These are phyloP conservation scores for Astrocystis sublimbata DNA, from an alignment of 495 filamentous ascomycete genomes.

Conservation along the genomic window DNA sequence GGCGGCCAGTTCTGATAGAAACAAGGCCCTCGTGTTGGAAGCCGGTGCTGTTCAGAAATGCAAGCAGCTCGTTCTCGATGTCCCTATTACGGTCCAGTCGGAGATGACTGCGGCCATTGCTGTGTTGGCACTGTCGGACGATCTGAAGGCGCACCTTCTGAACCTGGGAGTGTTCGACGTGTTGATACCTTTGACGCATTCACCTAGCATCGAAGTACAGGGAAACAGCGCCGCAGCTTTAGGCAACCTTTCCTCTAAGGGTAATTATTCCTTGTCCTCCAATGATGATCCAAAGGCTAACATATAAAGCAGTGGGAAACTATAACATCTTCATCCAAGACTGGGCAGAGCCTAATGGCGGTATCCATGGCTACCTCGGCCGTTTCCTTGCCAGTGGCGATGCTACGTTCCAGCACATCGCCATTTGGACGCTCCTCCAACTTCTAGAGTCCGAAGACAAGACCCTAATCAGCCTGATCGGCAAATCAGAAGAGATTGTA, in stretches of 20 bases:
- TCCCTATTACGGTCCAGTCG: conserved; percentile 91
- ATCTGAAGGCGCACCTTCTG: conserved; percentile 89
- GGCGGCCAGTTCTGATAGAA: conserved; percentile 92
- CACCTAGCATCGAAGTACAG: conserved; percentile 95
- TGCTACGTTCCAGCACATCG: conserved; percentile 97
- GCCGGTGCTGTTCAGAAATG: conserved; percentile 97
- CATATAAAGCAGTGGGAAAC: conserved; percentile 69
- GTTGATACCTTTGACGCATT: conserved; percentile 90
- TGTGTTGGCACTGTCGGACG: conserved; percentile 93
- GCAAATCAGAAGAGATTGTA: conserved; percentile 83
- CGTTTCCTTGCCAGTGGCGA: conserved; percentile 93
- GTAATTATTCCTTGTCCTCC: conserved; percentile 50
- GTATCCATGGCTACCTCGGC: conserved; percentile 91
- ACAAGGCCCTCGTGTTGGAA: conserved; percentile 94
- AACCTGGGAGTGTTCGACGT: conserved; percentile 95
- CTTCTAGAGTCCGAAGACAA: conserved; percentile 92
- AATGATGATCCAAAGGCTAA: conserved; percentile 24
- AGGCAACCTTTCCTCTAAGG: conserved; percentile 96
- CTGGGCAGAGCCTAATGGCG: conserved; percentile 89
- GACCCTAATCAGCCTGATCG: conserved; percentile 79
- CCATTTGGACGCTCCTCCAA: conserved; percentile 96
- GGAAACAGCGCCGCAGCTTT: conserved; percentile 96
- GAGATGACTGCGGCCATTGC: conserved; percentile 99
- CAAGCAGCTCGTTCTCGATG: conserved; percentile 92
- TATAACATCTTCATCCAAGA: conserved; percentile 94